Evolutionary conservation across 2,329 filamentous ascomycete species (phyloP).

Genomic region (Pyricularia sp.): DNA sequence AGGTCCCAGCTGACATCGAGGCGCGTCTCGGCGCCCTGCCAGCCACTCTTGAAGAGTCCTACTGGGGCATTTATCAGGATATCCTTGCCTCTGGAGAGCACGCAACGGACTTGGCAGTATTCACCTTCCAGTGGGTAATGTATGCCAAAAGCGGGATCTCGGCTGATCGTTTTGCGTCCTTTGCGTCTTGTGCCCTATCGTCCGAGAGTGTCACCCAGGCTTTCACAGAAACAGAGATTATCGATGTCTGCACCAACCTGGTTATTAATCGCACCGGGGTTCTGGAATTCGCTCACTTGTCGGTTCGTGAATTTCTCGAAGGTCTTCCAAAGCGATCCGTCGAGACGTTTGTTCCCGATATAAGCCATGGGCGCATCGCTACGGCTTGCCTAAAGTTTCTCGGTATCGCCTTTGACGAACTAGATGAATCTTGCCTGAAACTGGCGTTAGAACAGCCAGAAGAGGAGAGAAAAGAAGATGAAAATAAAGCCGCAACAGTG

Average conservation of each 20-base stretch:
- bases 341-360: neutral
- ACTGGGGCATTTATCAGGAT: no score
- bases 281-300: neutral
- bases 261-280: neutral
- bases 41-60: no score
- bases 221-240: neutral
- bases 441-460: no score
- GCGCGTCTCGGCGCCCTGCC: no score
- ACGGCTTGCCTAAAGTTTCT: neutral
- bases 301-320: neutral
- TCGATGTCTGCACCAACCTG: neutral
- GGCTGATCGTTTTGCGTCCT: neutral
- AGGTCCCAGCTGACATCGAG: no score
- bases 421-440: neutral
- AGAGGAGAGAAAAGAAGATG: no score
- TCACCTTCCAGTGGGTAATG: no score
- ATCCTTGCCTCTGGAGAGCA: no score
- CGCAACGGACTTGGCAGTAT: no score
- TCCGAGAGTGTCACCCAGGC: neutral
- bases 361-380: neutral
- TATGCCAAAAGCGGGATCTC: no score
- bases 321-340: neutral
- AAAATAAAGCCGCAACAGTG: no score
- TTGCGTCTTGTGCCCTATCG: neutral
- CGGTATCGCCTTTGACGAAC: neutral